A percentile compares a stretch with the other conserved stretches of the same genome.
phyloP scores from a whole-genome alignment of 2,329 filamentous ascomycete species.

The Dryadomyces quercivorus region DNA sequence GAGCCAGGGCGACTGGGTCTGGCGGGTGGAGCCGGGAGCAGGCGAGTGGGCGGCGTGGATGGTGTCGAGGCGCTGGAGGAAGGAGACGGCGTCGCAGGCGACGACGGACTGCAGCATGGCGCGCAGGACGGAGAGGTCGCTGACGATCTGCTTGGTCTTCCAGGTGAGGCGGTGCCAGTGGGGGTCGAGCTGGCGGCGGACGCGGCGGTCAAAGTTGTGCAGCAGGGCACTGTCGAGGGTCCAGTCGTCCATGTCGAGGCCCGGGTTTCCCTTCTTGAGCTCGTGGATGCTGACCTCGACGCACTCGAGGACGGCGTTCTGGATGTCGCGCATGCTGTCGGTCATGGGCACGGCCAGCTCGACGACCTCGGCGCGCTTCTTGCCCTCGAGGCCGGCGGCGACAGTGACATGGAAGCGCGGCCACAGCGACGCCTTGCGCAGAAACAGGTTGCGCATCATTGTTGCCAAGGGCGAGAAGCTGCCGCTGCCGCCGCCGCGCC shows the following conservation, averaged over 20 bases:
- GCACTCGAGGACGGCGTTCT: constrained; percentile 89
- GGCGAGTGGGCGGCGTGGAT: constrained; percentile 86
- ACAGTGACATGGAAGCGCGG: constrained; percentile 89
- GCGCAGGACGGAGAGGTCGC: constrained; percentile 72
- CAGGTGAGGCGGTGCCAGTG: constrained; percentile 96
- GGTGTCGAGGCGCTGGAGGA: constrained; percentile 87
- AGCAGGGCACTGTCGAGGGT: constrained; percentile 87
- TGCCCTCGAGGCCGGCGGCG: constrained; percentile 78
- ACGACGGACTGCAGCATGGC: constrained; percentile 73
- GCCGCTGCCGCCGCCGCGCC: constrained; percentile 41
- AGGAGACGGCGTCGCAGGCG: constrained; percentile 78
- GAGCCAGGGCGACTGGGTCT: constrained; percentile 89
- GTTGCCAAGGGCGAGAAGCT: constrained; percentile 78
- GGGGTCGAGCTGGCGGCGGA: constrained; percentile 82
- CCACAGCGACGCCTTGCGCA: constrained; percentile 81
- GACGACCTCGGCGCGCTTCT: constrained; percentile 89
- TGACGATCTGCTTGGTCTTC: constrained; percentile 89
- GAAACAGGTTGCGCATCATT: constrained; percentile 86
- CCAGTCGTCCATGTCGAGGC: constrained; percentile 94
- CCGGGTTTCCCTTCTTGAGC: constrained; percentile 79
- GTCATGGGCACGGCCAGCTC: constrained; percentile 96
- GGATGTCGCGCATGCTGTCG: constrained; percentile 82
- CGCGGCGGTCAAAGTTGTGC: constrained; percentile 80
- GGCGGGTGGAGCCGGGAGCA: constrained; percentile 71
- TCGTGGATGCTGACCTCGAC: constrained; percentile 92